Percentiles rank a stretch among this genome's conserved stretches.
These are phyloP conservation scores for Starmerella apis DNA, from an alignment of 805 yeast species.

Conservation along the genomic window DNA sequence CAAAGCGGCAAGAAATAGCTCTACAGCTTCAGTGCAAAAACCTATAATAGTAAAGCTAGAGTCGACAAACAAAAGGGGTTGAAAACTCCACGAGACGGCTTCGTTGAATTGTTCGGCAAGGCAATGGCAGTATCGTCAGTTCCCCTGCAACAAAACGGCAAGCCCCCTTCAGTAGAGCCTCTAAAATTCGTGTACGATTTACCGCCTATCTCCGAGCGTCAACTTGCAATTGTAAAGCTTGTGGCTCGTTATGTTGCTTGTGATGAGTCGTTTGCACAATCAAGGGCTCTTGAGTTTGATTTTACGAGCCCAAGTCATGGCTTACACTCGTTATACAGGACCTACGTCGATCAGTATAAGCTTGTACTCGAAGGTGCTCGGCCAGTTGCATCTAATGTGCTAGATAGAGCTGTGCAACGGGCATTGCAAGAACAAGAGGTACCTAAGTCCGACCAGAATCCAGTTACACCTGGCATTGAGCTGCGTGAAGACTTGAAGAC, in stretches of 20 bases:
- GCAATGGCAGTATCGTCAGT: background rate
- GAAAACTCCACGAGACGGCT: no score
- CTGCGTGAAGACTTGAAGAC: no score
- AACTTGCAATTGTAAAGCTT: conserved; percentile 56
- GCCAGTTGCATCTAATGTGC: conserved; percentile 23
- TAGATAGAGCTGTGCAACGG: conserved; percentile 12
- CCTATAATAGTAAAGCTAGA: no score
- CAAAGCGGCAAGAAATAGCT: no score
- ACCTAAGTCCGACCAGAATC: no score
- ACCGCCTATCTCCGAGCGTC: conserved; percentile 46
- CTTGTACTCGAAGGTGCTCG: conserved; percentile 29
- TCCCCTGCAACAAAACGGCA: background rate
- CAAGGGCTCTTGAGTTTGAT: conserved; percentile 46
- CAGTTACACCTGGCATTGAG: no score
- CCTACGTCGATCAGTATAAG: conserved; percentile 48
- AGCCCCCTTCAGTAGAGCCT: conserved; percentile 1
- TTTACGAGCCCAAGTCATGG: conserved; percentile 56
- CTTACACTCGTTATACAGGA: conserved; percentile 42
- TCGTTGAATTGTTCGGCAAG: background rate
- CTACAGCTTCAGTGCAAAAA: no score
- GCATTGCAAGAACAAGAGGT: conserved; percentile 7
- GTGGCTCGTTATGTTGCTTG: conserved; percentile 61
- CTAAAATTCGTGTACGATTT: conserved; percentile 12
- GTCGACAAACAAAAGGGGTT: no score
- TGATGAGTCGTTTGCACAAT: conserved; percentile 40